Conservation (phyloP, 495 filamentous ascomycete genomes). For the Penicillium ochrochloron region DNA sequence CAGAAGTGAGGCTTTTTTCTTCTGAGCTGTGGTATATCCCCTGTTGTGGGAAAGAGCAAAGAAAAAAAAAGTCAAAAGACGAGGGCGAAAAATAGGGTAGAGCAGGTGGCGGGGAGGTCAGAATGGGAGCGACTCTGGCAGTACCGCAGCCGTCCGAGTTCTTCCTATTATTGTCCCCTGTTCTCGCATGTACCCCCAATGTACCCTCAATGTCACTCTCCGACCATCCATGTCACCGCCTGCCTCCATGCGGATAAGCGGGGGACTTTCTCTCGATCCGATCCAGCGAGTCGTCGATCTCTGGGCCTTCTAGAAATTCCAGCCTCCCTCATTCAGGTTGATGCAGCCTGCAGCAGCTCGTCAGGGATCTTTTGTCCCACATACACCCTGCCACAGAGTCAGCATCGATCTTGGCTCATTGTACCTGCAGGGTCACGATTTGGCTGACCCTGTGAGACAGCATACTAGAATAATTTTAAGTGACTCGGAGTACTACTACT, state of each 20-base stretch:
- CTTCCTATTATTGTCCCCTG: not conserved
- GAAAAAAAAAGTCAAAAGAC: not conserved
- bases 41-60: not conserved
- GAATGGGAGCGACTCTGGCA: slow-evolving; percentile 3
- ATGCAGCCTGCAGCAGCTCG: not conserved
- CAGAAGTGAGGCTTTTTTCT: not conserved
- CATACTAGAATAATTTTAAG: not conserved
- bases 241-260: slow-evolving; percentile 4
- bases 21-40: not conserved
- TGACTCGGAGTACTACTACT: not conserved
- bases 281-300: slow-evolving; percentile 3
- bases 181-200: not conserved
- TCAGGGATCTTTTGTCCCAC: slow-evolving; percentile 3
- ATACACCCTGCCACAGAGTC: not conserved
- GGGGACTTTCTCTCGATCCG: slow-evolving; percentile 10
- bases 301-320: slow-evolving; percentile 5
- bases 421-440: not conserved
- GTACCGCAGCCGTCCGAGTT: slow-evolving; percentile 4
- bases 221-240: not conserved
- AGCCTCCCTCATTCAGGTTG: not conserved
- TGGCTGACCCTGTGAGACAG: not conserved
- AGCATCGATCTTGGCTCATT: not conserved
- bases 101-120: slow-evolving; percentile 9
- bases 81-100: not conserved
- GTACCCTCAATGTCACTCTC: not conserved